phyloP scores from a whole-genome alignment of 805 yeast genomes.

The Lachancea mirantina region DNA sequence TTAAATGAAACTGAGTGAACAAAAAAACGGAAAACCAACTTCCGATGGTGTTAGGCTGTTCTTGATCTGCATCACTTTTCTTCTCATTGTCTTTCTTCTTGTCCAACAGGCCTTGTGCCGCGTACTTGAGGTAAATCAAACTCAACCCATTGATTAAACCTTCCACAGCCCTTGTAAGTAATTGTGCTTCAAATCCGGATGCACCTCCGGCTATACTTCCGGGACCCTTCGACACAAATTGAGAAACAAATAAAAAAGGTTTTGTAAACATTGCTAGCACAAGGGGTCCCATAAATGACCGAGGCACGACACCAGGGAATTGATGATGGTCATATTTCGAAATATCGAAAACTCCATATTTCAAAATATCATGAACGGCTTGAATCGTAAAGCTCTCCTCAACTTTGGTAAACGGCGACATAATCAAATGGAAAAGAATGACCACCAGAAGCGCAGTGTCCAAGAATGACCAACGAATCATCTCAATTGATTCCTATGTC shows the following conservation, averaged over 20 bases:
- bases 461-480: background rate
- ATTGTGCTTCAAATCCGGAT: slow-evolving; percentile 46
- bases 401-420: slow-evolving; percentile 83
- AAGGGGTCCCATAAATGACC: slow-evolving; percentile 72
- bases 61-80: slow-evolving; percentile 10
- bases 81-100: slow-evolving; percentile 9
- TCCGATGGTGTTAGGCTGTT: slow-evolving; percentile 7
- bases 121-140: slow-evolving; percentile 44
- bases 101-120: slow-evolving; percentile 26
- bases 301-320: slow-evolving; percentile 87
- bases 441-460: slow-evolving; percentile 36
- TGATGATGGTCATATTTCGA: slow-evolving; percentile 59
- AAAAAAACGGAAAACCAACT: slow-evolving; percentile 54
- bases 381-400: slow-evolving; percentile 91
- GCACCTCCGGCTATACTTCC: slow-evolving; percentile 7
- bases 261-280: slow-evolving; percentile 42
- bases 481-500: too few relatives aligned
- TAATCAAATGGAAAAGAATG: slow-evolving; percentile 42
- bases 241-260: slow-evolving; percentile 26
- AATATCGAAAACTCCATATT: slow-evolving; percentile 44
- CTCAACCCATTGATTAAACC: slow-evolving; percentile 56
- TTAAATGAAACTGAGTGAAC: slow-evolving; percentile 67
- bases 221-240: slow-evolving; percentile 9
- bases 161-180: slow-evolving; percentile 49
- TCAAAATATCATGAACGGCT: slow-evolving; percentile 75